Evolutionary conservation across 2,329 filamentous ascomycete genomes (phyloP).

Genomic region (Fusarium temperatum): DNA sequence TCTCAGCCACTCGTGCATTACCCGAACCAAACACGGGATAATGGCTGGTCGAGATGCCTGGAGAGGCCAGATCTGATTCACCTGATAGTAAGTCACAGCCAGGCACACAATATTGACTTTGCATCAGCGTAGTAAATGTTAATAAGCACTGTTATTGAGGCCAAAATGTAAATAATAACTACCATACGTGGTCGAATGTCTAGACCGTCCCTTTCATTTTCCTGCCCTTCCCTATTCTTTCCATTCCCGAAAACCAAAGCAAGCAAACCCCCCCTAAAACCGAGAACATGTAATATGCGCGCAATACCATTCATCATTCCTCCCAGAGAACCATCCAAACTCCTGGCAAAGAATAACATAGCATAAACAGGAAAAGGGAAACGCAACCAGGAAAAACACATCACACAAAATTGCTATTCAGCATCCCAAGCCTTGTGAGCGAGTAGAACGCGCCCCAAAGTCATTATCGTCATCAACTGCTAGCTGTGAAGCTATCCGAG

Average conservation of each 20-base stretch:
- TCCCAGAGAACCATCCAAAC: slow-evolving; percentile 40
- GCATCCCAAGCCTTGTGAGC: slow-evolving; percentile 39
- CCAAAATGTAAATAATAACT: slow-evolving; percentile 24
- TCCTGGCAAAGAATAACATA: slow-evolving; percentile 41
- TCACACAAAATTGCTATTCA: slow-evolving; percentile 31
- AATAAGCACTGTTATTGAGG: slow-evolving; percentile 18
- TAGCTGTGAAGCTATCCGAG: slow-evolving; percentile 44
- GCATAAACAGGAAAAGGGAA: slow-evolving; percentile 7
- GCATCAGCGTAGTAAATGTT: not conserved
- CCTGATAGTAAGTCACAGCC: not conserved
- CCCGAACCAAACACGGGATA: not conserved
- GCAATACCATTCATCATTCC: slow-evolving; percentile 27
- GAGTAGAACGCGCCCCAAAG: slow-evolving; percentile 32
- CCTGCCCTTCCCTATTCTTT: not conserved
- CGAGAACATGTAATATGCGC: slow-evolving; percentile 10
- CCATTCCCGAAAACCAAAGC: slow-evolving; percentile 12
- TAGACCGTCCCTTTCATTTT: slow-evolving; percentile 18
- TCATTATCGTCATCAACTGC: slow-evolving; percentile 45
- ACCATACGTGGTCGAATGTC: slow-evolving; percentile 23
- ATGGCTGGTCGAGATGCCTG: not conserved
- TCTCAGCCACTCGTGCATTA: not conserved
- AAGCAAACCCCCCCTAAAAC: slow-evolving; percentile 6
- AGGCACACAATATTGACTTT: not conserved
- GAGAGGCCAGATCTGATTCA: not conserved
- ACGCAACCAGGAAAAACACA: slow-evolving; percentile 27